These are phyloP conservation scores for Begonia peltatifolia DNA, from an alignment of 306 rosid genomes.

Conservation along the genomic window DNA sequence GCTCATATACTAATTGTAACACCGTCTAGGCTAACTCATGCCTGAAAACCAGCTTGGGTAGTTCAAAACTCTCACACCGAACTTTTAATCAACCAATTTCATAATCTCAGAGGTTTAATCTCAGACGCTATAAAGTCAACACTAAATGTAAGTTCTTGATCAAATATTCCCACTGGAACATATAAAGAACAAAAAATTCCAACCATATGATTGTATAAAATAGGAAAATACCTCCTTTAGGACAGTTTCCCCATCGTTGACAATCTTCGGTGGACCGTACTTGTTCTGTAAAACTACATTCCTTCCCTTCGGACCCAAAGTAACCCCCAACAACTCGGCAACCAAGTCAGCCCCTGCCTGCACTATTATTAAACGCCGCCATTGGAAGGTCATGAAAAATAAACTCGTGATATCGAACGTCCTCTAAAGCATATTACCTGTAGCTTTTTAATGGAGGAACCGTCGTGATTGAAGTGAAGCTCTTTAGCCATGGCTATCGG, in stretches of 20 bases:
- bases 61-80: too few relatives aligned
- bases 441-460: constrained; percentile 58
- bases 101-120: too few relatives aligned
- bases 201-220: too few relatives aligned
- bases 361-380: constrained; percentile 13
- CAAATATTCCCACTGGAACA: too few relatives aligned
- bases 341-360: constrained; percentile 82
- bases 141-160: too few relatives aligned
- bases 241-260: constrained; percentile 90
- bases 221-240: constrained; percentile 52
- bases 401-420: neutral
- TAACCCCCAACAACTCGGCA: constrained; percentile 78
- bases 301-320: constrained; percentile 90
- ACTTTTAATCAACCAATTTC: too few relatives aligned
- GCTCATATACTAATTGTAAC: too few relatives aligned
- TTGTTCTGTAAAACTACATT: constrained; percentile 77
- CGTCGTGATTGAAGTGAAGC: constrained; percentile 62
- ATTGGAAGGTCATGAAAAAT: constrained; percentile 6
- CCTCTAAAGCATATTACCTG: constrained; percentile 22
- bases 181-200: too few relatives aligned
- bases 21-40: too few relatives aligned
- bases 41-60: too few relatives aligned
- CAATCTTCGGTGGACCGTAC: constrained; percentile 93
- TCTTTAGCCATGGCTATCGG: constrained; percentile 53
- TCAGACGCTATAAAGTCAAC: too few relatives aligned